Conservation (phyloP, 139 green algal species). For the Tetraselmis striata region DNA sequence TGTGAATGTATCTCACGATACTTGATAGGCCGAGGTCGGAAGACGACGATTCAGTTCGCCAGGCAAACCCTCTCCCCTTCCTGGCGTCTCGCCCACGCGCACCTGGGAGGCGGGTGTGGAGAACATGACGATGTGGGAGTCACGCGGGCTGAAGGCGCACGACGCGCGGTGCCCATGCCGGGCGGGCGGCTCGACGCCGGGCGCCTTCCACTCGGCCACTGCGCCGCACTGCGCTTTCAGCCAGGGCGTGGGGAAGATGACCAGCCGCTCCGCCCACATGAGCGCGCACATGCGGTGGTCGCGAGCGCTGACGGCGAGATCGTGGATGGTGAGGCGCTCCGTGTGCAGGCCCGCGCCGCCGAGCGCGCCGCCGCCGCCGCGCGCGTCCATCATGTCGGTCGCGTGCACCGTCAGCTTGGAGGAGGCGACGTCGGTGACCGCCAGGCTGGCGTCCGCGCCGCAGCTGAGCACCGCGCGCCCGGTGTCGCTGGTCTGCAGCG, state of each 20-base stretch:
- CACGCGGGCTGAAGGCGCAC: background rate
- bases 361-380: background rate
- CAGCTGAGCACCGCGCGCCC: background rate
- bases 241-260: background rate
- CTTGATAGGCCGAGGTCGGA: too few relatives aligned
- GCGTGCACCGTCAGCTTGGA: background rate
- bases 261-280: background rate
- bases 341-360: background rate
- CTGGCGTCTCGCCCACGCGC: too few relatives aligned
- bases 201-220: background rate
- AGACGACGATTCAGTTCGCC: too few relatives aligned
- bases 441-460: background rate
- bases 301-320: background rate
- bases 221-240: background rate
- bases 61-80: too few relatives aligned
- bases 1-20: too few relatives aligned
- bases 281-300: background rate
- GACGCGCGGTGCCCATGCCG: background rate
- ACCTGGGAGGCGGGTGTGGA: background rate
- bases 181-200: background rate
- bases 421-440: background rate
- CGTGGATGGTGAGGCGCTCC: background rate
- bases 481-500: background rate
- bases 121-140: background rate
- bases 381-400: background rate